Evolutionary conservation across 371 early-diverging fungal species (phyloP), one percentile per base, ranked within the genome.

Genomic region (Choanephora cucurbitarum): DNA sequence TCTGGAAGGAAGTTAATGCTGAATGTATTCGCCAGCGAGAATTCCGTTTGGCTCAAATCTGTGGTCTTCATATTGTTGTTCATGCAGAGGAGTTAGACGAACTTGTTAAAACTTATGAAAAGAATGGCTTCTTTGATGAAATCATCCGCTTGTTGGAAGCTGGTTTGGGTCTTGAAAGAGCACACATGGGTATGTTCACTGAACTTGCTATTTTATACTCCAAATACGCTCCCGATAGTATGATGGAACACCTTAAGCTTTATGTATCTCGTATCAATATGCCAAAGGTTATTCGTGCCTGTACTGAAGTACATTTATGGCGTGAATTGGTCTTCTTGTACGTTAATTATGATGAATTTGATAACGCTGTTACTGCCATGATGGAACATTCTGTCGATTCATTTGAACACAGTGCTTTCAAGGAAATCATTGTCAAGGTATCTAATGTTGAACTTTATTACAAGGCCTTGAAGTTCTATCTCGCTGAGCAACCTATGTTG

Each of bases 151-250:
- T 98, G 44, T 73, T 98, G 43, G 96, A 98, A 78, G 88, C 92
- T 44, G 94, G 96, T 59, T 78, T 98, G 9, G 93, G 93, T 15
- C 68, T 98, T 55, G 99, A 98, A 79, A 88, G 99, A 45, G 97
- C 98, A 8, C 98, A 98, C 64, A 98, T 97, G 97, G 98, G 97
- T 42, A 97, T 98, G 97, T 98, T 98, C 67, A 98, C 99, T 0
- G 98, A 97, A 70, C 81, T 98, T 31, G 94, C 97, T 10, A 89
- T 97, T 53, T 76, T 97, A 57, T 98, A 98, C 74, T 89, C 94
- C 67, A 95, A 95, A 72, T 95, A 98, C 84, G 81, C 84, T 5
- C 92, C 95, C 2, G 97, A 95, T 57, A 81, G 87, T 42, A 85
- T 97, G 80, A 94, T 95, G 93, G 97, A 95, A 63, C 97, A 97